phyloP scores from a whole-genome alignment of 164 flowering plant species.

The Dillenia turbinata region DNA sequence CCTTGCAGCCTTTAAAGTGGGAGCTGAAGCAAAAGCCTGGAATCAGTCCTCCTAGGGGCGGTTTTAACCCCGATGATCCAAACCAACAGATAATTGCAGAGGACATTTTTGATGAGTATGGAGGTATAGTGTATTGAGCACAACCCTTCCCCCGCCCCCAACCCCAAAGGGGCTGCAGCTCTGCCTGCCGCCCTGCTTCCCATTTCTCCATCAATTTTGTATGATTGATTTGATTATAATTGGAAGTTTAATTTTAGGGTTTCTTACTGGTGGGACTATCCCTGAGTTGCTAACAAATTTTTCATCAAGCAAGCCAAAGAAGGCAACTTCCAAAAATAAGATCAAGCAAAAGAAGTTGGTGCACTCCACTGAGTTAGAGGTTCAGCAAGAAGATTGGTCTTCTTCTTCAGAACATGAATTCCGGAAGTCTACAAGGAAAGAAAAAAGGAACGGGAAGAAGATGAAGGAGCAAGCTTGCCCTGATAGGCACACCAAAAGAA shows the following conservation, averaged over 20 bases:
- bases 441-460: slow-evolving; percentile 15
- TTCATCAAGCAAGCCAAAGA: slow-evolving; percentile 38
- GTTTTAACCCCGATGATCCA: slow-evolving; percentile 87
- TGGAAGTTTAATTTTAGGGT: slow-evolving; percentile 38
- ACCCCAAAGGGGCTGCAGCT: neutral
- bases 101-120: slow-evolving; percentile 97
- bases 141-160: neutral
- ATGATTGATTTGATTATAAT: no score
- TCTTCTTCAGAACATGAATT: slow-evolving; percentile 23
- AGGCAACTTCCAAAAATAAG: slow-evolving; percentile 41
- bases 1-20: slow-evolving; percentile 89
- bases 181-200: neutral
- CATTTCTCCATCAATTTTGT: neutral
- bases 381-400: slow-evolving; percentile 15
- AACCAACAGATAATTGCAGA: slow-evolving; percentile 98
- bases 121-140: slow-evolving; percentile 46
- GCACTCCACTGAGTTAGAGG: slow-evolving; percentile 9
- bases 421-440: slow-evolving; percentile 21
- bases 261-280: slow-evolving; percentile 55
- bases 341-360: slow-evolving; percentile 42
- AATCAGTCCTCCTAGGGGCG: slow-evolving; percentile 97
- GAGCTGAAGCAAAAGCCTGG: slow-evolving; percentile 95
- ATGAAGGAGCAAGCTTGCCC: slow-evolving; percentile 18
- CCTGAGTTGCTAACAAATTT: slow-evolving; percentile 68
- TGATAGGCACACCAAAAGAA: slow-evolving; percentile 12